Base-by-base conservation (phyloP, 2,329 filamentous ascomycete species). In the Hypoxylon sp. region DNA sequence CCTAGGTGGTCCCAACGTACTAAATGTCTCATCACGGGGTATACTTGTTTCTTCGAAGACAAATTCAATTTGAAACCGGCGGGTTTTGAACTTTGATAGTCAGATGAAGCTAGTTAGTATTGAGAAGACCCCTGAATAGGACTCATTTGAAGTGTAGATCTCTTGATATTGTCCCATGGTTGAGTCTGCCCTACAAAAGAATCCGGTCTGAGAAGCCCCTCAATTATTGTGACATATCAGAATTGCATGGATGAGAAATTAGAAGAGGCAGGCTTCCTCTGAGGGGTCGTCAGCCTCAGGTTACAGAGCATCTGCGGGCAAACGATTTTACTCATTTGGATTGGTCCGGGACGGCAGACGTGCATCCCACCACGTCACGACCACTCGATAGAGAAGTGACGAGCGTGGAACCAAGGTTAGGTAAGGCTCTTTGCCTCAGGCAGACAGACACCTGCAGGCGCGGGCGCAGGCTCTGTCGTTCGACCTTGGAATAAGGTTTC, bases 201-300 rank as follows among this genome's bases (percentile, higher is more conserved):
- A 44, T 21, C 19, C 2, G 39, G 2, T 42, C 15, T 42, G 6
- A 15, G 19, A 48, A n/a, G 27, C 46, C 46, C 46, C n/a, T 19
- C 39, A 54, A 15, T n/a, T 24, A 32, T 44, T 48, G 7, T 57
- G 54, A 48, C 17, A 57, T 19, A 48, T 57, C 55, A 58, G 44
- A 50, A 58, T 19, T 15, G 15, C 27, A 11, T 50, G 24, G 46
- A 3, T 21, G 17, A 50, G 27, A 31, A 50, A 50, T 50, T 29
- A 29, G 11, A 27, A 15, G 21, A 29, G 2, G 15, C 21, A 31
- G 46, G 44, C 24, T 48, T 13, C 10, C 19, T 27, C 3, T 32
- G 44, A 48, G 44, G 44, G 44, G 11, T 19, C n/a, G 24, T 21
- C 24, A 47, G 27, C 3, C 17, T 57, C 39, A 35, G 17, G 42